A percentile compares a stretch with the other conserved stretches of the same genome.
These are phyloP conservation scores for Suillus variegatus DNA, from an alignment of 768 basidiomycete species.

Conservation along the genomic window DNA sequence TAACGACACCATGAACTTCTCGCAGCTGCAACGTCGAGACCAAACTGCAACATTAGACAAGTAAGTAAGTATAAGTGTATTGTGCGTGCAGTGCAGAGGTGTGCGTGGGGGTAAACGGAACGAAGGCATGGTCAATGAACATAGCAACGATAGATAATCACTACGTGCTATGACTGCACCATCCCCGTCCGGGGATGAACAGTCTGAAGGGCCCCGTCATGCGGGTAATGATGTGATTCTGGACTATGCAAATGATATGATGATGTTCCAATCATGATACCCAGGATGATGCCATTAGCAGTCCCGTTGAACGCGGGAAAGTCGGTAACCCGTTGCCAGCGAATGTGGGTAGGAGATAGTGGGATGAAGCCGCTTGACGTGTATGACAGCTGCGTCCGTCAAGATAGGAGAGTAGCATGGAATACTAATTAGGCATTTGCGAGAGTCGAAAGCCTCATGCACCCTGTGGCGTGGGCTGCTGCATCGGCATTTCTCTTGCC, in stretches of 20 bases:
- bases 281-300: background rate
- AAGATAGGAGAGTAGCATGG: background rate
- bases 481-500: conserved; percentile 59
- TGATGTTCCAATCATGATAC: conserved; percentile 1
- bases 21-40: background rate
- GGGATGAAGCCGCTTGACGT: background rate
- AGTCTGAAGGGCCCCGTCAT: background rate
- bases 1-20: background rate
- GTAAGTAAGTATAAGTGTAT: conserved; percentile 9
- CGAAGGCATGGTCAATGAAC: background rate
- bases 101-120: conserved; percentile 6
- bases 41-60: conserved; percentile 6
- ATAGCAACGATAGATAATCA: background rate
- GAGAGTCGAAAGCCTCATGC: conserved; percentile 36
- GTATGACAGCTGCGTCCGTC: background rate
- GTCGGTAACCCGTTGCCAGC: background rate
- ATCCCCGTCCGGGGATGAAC: background rate
- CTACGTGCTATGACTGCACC: conserved; percentile 1
- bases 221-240: background rate
- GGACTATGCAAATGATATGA: conserved; percentile 6
- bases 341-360: background rate
- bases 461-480: conserved; percentile 76
- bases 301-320: background rate
- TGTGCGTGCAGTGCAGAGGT: conserved; percentile 7
- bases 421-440: background rate